phyloP scores from a whole-genome alignment of 129 eudicot genomes.

The Flaveria sonorensis region DNA sequence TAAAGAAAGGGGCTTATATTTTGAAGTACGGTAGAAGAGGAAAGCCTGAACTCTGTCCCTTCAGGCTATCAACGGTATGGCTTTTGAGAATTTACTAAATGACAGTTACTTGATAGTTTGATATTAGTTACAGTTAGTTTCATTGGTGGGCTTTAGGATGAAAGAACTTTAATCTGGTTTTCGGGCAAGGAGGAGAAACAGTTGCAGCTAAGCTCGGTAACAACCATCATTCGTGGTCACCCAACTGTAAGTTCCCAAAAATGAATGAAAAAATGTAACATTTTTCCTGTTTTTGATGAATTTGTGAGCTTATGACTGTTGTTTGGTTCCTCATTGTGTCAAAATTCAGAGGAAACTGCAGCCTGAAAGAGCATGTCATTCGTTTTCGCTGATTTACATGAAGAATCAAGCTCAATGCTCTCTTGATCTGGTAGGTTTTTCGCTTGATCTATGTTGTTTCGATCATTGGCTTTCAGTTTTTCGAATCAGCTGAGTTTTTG shows the following conservation, averaged over 20 bases:
- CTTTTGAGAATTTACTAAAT: background rate
- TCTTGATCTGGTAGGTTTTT: conserved; percentile 60
- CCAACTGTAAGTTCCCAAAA: conserved; percentile 40
- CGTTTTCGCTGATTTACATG: conserved; percentile 50
- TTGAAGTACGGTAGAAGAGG: conserved; percentile 59
- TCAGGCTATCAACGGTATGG: conserved; percentile 59
- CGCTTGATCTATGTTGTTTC: background rate
- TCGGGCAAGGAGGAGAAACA: conserved; percentile 60
- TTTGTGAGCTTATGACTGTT: background rate
- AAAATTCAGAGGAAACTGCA: conserved; percentile 53
- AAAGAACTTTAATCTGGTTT: conserved; percentile 59
- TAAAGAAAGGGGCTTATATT: conserved; percentile 72
- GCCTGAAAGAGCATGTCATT: conserved; percentile 54
- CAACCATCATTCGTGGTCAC: conserved; percentile 53
- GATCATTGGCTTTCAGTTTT: background rate
- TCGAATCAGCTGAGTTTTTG: background rate
- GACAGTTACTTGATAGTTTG: background rate
- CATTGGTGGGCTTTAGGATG: conserved; percentile 46
- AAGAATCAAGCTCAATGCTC: conserved; percentile 45
- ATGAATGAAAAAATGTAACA: background rate
- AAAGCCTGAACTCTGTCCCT: conserved; percentile 65
- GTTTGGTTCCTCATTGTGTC: conserved; percentile 1
- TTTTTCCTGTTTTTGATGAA: background rate
- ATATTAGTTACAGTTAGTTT: background rate
- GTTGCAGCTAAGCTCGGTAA: conserved; percentile 49